These are phyloP conservation scores for Paragyromitra xinjiangensis DNA, from an alignment of 495 filamentous ascomycete species.

Conservation along the genomic window DNA sequence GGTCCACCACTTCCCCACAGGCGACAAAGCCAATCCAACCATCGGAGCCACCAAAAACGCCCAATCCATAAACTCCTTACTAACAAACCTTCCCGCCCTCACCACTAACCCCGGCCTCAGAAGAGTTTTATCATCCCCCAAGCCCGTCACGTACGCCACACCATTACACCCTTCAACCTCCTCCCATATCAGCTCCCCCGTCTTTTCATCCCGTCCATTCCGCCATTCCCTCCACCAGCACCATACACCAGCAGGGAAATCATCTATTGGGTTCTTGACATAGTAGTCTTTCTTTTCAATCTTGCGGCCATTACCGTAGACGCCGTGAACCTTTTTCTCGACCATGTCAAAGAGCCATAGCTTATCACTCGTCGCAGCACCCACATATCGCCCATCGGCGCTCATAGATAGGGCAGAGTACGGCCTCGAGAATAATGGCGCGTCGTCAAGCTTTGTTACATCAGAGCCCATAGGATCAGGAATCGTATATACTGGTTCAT, in stretches of 20 bases:
- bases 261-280: conserved; percentile 54
- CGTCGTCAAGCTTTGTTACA: conserved; percentile 30
- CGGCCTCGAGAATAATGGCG: conserved; percentile 44
- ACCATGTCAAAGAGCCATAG: conserved; percentile 58
- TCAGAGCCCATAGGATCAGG: conserved; percentile 51
- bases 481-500: conserved; percentile 51
- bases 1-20: conserved; percentile 23
- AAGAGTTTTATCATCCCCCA: conserved; percentile 33
- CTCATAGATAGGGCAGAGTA: conserved; percentile 56
- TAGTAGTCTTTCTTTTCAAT: conserved; percentile 54
- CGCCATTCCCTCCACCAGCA: conserved; percentile 57
- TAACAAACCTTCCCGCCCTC: conserved; percentile 1
- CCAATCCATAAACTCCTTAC: conserved; percentile 26
- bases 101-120: conserved; percentile 1
- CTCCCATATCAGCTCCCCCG: conserved; percentile 48
- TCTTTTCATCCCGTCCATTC: conserved; percentile 30
- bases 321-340: conserved; percentile 51
- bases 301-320: conserved; percentile 56
- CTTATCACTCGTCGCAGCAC: conserved; percentile 57
- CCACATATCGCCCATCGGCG: conserved; percentile 54
- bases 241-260: conserved; percentile 57
- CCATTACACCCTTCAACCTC: conserved; percentile 49
- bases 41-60: conserved; percentile 19
- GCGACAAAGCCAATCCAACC: conserved; percentile 11
- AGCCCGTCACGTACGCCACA: conserved; percentile 49